phyloP scores from a whole-genome alignment of 2,329 filamentous ascomycete genomes.

The Colletotrichum orchidophilum region DNA sequence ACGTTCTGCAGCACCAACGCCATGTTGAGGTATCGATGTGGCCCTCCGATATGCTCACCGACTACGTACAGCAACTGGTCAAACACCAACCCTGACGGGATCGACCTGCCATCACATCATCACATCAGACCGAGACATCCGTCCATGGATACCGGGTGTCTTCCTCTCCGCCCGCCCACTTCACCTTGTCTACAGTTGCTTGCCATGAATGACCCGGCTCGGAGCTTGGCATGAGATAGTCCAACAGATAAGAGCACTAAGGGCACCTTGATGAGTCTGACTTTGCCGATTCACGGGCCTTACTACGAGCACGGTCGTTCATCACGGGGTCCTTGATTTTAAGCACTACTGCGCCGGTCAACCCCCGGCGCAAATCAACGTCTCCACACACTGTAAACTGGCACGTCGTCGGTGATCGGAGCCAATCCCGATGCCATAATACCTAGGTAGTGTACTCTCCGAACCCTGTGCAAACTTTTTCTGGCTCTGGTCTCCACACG shows the following conservation, averaged over 20 bases:
- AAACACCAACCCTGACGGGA: neutral
- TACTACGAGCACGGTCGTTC: neutral
- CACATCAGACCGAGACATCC: conserved; percentile 20
- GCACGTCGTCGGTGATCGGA: conserved; percentile 16
- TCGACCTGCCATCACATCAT: conserved; percentile 4
- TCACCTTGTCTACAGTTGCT: neutral
- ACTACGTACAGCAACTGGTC: neutral
- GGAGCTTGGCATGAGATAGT: neutral
- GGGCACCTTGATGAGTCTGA: conserved; percentile 14
- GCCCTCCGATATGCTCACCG: conserved; percentile 8
- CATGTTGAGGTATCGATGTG: neutral
- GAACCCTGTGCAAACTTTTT: conserved; percentile 29
- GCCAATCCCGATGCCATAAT: conserved; percentile 26
- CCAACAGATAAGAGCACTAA: conserved; percentile 17
- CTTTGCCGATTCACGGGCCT: neutral
- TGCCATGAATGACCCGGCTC: too few relatives aligned
- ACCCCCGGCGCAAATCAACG: conserved; percentile 32
- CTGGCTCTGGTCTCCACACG: conserved; percentile 7
- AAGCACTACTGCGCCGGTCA: conserved; percentile 22
- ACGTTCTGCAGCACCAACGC: neutral
- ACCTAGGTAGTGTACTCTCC: too few relatives aligned
- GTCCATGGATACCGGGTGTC: neutral
- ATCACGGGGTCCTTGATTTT: conserved; percentile 14
- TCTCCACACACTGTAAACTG: conserved; percentile 14
- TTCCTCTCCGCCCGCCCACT: too few relatives aligned